Evolutionary conservation across 164 flowering plant species (phyloP).

Genomic region (Taxillus chinensis): DNA sequence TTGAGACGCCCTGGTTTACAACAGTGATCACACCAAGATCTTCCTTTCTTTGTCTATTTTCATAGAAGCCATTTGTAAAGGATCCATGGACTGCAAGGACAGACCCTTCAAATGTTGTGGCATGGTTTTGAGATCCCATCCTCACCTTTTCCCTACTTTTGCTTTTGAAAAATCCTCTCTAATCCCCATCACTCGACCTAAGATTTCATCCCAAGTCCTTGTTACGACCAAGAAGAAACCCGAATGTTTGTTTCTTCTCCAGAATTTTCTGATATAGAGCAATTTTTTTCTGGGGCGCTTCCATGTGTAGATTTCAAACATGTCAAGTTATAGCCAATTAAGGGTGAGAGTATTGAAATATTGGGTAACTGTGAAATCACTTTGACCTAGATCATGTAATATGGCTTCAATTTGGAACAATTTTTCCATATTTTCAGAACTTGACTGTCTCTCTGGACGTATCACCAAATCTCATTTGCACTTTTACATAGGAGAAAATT

Average conservation of each 20-base stretch:
- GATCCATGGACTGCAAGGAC: background rate
- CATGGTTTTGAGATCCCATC: background rate
- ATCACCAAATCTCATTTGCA: background rate
- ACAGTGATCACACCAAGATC: background rate
- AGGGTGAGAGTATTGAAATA: no score
- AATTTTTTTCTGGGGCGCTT: no score
- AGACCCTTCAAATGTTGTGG: no score
- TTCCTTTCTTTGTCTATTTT: background rate
- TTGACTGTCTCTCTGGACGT: background rate
- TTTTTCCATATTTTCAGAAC: background rate
- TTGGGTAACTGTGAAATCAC: no score
- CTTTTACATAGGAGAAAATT: background rate
- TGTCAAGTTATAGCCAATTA: no score
- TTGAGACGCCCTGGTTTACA: background rate
- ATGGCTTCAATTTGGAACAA: background rate
- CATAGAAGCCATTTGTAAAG: background rate
- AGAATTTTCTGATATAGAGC: no score
- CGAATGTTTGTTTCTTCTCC: no score
- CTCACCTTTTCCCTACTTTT: background rate
- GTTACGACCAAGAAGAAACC: no score
- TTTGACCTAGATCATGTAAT: no score
- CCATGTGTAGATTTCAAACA: no score
- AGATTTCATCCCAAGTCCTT: no score
- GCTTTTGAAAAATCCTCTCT: background rate
- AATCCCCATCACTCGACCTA: no score